Conservation (phyloP, 2,329 filamentous ascomycete genomes). For the Parastagonospora nodorum region DNA sequence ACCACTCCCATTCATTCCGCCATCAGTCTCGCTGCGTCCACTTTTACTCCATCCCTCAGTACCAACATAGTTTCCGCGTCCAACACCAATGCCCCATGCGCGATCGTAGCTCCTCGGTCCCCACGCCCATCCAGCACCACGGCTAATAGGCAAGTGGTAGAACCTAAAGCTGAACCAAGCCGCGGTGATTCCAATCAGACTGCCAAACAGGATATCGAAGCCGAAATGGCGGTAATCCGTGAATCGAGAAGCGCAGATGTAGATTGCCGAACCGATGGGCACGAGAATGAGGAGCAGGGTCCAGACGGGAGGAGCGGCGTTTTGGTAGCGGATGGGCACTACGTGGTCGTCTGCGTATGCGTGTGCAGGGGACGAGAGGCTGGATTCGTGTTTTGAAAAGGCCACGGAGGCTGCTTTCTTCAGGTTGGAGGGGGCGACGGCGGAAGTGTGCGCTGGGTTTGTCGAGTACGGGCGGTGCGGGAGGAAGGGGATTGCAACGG, state of each 20-base stretch:
- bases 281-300: constrained; percentile 72
- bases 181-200: constrained; percentile 72
- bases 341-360: constrained; percentile 35
- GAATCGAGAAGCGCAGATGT: constrained; percentile 84
- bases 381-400: constrained; percentile 30
- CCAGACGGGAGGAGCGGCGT: constrained; percentile 82
- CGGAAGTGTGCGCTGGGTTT: constrained; percentile 57
- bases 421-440: constrained; percentile 46
- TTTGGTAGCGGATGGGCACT: constrained; percentile 69
- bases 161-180: constrained; percentile 79
- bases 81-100: constrained; percentile 79
- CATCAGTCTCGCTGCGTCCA: constrained; percentile 13
- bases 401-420: constrained; percentile 27
- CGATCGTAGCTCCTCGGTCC: constrained; percentile 73
- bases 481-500: constrained; percentile 73
- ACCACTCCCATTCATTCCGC: neutral
- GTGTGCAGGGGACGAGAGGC: constrained; percentile 15
- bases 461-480: constrained; percentile 54
- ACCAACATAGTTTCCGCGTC: constrained; percentile 53
- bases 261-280: constrained; percentile 76
- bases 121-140: constrained; percentile 90
- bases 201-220: constrained; percentile 91
- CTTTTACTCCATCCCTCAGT: constrained; percentile 51
- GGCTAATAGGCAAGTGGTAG: constrained; percentile 80
- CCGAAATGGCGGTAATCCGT: constrained; percentile 88